These are phyloP conservation scores for Penicillium nordicum DNA, from an alignment of 2,329 filamentous ascomycete species.

Conservation along the genomic window DNA sequence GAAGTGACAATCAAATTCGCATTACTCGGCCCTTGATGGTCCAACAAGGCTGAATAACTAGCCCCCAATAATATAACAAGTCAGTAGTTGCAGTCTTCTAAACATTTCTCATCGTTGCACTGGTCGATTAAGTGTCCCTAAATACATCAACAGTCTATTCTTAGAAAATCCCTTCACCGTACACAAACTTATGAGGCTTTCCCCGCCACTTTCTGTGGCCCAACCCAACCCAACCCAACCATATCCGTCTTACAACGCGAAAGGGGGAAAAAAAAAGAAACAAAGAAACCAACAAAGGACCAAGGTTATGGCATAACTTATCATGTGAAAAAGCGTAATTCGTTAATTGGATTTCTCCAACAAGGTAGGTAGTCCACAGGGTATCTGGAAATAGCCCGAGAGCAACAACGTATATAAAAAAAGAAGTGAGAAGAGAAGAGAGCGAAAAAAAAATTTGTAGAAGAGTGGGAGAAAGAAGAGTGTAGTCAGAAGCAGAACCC, in stretches of 20 bases:
- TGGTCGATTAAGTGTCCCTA: background rate
- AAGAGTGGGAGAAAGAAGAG: background rate
- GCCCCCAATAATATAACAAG: background rate
- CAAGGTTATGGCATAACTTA: background rate
- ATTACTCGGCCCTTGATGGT: background rate
- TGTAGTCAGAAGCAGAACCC: background rate
- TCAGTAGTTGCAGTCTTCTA: background rate
- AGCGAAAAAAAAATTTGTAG: background rate
- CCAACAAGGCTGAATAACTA: background rate
- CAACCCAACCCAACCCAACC: background rate
- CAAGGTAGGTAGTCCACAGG: background rate
- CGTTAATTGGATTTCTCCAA: slow-evolving; percentile 1
- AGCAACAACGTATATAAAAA: background rate
- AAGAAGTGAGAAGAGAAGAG: background rate
- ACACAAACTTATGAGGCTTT: background rate
- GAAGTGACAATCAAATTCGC: background rate
- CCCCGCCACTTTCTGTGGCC: background rate
- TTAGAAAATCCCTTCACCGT: background rate
- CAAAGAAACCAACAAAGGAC: background rate
- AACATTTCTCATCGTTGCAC: background rate
- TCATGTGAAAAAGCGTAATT: slow-evolving; percentile 1
- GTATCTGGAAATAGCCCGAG: background rate
- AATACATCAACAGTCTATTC: background rate
- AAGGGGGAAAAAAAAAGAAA: background rate
- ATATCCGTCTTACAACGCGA: background rate